Base-by-base conservation (phyloP, 1,284 basidiomycete genomes). In the Somion occarium region DNA sequence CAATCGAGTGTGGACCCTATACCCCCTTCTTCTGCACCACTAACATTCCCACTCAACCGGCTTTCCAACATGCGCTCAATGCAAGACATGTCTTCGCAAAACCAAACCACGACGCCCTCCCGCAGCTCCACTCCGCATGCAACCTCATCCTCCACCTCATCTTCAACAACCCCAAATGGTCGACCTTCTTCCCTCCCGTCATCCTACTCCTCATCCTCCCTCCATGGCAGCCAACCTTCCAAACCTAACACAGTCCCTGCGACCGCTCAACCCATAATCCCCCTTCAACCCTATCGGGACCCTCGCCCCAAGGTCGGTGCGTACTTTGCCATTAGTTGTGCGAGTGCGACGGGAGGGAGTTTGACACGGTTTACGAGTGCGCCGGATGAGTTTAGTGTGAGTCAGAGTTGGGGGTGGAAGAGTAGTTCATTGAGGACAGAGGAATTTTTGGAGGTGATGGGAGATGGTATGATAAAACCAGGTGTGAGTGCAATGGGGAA, bases 241-340 rank as follows among this genome's bases (percentile, higher is more conserved):
- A 56, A 55, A 19, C n/a, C n/a, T 18, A 51, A 50, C 47, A 38
- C 53, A 39, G 58, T 75, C 24, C 75, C 80, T 1, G 71, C 74
- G 3, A 76, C 73, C 13, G 65, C 70, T 2, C 61, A 69, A 1
- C 66, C 74, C 20, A 55, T 73, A 15, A 64, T 75, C 11, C 83
- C 87, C 3, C 59, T 65, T 12, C 83, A 87, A 51, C 81, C 83
- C n/a, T 90, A 84, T 61, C 79, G 88, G 51, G 88, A 91, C 64
- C 80, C 86, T n/a, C 80, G 88, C 18, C 62, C 77, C 27, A 69
- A 76, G 4, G 75, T 91, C 38, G 74, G 78, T 15, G 87, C 86
- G 2, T 93, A 91, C 68, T 97, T 98, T 62, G 80, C 81, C 42
- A 86, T 97, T 55, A 82, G 82, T 53, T 95, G 93, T 62, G 82